Percentiles rank a stretch among this genome's conserved stretches.
Conservation (phyloP, 1,284 basidiomycete species). For the Tilletia caries region DNA sequence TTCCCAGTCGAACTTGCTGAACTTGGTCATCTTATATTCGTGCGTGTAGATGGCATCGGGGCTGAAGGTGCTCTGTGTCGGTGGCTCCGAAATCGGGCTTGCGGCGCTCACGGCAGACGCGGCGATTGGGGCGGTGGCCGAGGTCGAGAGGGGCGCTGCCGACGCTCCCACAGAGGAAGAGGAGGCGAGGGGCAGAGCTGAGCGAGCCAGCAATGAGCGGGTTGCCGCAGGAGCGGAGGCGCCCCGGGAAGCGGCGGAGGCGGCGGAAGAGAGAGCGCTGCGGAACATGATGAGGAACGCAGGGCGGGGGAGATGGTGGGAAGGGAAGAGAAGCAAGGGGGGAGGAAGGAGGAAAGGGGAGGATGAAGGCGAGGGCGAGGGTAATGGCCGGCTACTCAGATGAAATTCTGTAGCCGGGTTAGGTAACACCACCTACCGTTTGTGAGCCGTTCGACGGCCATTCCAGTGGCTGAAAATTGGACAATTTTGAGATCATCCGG, state of each 20-base stretch:
- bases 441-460: no score
- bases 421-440: no score
- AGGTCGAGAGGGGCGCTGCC: neutral
- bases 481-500: no score
- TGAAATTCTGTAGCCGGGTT: no score
- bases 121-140: slow-evolving; percentile 17
- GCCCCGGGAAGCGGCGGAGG: neutral
- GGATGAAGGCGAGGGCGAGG: neutral
- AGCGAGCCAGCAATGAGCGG: no score
- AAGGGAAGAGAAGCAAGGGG: no score
- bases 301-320: neutral
- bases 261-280: neutral
- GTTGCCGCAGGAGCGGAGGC: no score
- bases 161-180: neutral
- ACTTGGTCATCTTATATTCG: slow-evolving; percentile 33
- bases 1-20: slow-evolving; percentile 69
- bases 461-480: no score
- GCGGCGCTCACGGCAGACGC: no score
- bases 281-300: neutral
- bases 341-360: neutral
- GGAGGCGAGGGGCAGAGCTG: no score
- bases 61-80: slow-evolving; percentile 21
- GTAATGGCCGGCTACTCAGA: neutral
- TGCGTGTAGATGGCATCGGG: slow-evolving; percentile 19
- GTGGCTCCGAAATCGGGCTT: slow-evolving; percentile 16